Conservation (phyloP, 768 basidiomycete genomes). For the Lactarius hatsudake region DNA sequence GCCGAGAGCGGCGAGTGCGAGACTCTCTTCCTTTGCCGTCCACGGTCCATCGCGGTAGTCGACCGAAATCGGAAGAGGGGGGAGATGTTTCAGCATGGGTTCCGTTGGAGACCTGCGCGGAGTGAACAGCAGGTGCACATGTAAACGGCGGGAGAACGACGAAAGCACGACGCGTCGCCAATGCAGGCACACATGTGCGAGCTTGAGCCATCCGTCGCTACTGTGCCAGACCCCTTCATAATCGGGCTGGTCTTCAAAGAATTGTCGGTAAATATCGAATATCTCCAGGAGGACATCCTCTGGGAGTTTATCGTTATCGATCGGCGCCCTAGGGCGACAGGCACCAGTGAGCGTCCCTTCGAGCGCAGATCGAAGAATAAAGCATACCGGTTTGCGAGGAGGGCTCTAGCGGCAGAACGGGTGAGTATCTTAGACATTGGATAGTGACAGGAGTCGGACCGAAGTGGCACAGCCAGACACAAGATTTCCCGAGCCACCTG, state of each 20-base stretch:
- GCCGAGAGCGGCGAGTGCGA: neutral
- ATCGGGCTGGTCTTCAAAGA: neutral
- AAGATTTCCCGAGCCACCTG: no score
- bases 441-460: no score
- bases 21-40: neutral
- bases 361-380: neutral
- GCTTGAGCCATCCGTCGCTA: neutral
- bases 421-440: neutral
- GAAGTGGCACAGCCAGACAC: no score
- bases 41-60: neutral
- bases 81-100: neutral
- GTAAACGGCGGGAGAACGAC: constrained; percentile 2
- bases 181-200: constrained; percentile 6
- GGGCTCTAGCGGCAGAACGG: neutral
- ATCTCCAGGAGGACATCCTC: constrained; percentile 5
- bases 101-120: neutral
- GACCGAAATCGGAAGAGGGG: constrained; percentile 1
- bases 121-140: neutral
- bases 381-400: neutral
- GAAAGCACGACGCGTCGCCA: constrained; percentile 12
- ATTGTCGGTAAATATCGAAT: constrained; percentile 5
- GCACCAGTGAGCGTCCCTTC: neutral
- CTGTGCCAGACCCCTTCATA: neutral
- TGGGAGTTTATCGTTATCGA: neutral
- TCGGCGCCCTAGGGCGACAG: neutral